These are phyloP conservation scores for Cryphonectria japonica DNA, from an alignment of 2,329 filamentous ascomycete genomes.

Conservation along the genomic window DNA sequence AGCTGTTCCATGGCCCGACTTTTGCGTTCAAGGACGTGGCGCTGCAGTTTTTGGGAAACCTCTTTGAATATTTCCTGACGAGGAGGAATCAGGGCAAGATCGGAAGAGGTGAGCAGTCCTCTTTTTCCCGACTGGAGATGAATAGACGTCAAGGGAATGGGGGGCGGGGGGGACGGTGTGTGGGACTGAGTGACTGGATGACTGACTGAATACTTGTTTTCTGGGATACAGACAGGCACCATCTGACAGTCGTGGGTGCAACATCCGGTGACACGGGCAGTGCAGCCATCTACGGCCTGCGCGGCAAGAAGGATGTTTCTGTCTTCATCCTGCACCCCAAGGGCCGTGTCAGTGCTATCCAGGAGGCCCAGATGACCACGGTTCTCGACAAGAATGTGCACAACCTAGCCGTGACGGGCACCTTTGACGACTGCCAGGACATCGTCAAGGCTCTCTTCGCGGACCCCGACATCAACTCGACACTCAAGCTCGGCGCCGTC, in stretches of 20 bases:
- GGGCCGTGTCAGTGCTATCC: constrained; percentile 86
- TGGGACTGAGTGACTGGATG: constrained; percentile 24
- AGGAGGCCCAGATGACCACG: constrained; percentile 97
- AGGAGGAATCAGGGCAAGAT: constrained; percentile 72
- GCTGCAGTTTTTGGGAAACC: constrained; percentile 91
- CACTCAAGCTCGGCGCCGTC: constrained; percentile 84
- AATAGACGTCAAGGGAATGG: background rate
- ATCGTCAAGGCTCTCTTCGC: constrained; percentile 93
- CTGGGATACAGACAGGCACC: constrained; percentile 63
- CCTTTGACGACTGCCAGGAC: constrained; percentile 97
- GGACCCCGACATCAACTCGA: constrained; percentile 80
- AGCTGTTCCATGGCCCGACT: constrained; percentile 95
- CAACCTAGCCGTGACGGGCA: constrained; percentile 86
- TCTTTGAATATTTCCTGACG: constrained; percentile 87
- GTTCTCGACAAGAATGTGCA: constrained; percentile 89
- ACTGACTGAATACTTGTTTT: constrained; percentile 35
- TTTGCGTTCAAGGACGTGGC: constrained; percentile 97
- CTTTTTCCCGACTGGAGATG: background rate
- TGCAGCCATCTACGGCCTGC: constrained; percentile 91
- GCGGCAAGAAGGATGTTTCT: constrained; percentile 95
- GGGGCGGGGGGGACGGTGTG: background rate
- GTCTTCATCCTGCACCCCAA: constrained; percentile 95
- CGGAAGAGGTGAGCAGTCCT: constrained; percentile 49
- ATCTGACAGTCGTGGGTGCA: constrained; percentile 83
- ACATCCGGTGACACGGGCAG: constrained; percentile 91